Base-by-base conservation (phyloP, 2,329 filamentous ascomycete genomes). In the Xylaria sp. region DNA sequence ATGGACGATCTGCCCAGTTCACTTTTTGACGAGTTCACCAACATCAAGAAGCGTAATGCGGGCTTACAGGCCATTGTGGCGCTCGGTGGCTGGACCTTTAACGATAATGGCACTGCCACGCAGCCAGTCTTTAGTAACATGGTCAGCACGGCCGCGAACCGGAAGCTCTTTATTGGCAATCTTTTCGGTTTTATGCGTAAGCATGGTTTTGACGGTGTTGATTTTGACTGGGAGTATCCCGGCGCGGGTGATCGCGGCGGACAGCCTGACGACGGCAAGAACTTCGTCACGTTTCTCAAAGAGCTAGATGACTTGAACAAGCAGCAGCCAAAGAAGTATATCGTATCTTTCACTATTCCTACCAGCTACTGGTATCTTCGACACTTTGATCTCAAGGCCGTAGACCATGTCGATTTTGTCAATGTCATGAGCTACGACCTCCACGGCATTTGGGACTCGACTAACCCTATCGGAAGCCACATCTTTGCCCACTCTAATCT, bases 121-220 rank as follows among this genome's bases (percentile, higher is more conserved):
- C 46, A 58, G 23, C 27, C 37, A 0, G 27, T 49, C 0, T 58
- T 58, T 17, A 13, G 46, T 7, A 17, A 46, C 11, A 35, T 46
- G 10, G 49, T 8, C 15, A 71, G 68, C 54, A 59, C 31, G 44
- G 69, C 71, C 47, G 70, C 63, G 29, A 63, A 65, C 10, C 60
- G 63, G 31, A 15, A 6, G 1, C 29, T 13, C 6, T 55, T 55
- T 33, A 48, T 48, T 3, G 31, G 3, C 21, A 40, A 17, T 13
- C 15, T 55, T 48, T 61, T 15, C 41, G 40, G 19, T 8, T 51
- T 51, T 33, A 38, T 51, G 33, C 10, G 23, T 3, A 3, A 37
- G 8, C 58, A 58, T 46, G 55, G 51, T 17, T 46, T 44, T 3
- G 44, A 49, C 5, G 46, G 46, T 15, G 46, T 49, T 10, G 29